Conservation (phyloP, 495 filamentous ascomycete genomes). For the Aspergillus nanangensis region DNA sequence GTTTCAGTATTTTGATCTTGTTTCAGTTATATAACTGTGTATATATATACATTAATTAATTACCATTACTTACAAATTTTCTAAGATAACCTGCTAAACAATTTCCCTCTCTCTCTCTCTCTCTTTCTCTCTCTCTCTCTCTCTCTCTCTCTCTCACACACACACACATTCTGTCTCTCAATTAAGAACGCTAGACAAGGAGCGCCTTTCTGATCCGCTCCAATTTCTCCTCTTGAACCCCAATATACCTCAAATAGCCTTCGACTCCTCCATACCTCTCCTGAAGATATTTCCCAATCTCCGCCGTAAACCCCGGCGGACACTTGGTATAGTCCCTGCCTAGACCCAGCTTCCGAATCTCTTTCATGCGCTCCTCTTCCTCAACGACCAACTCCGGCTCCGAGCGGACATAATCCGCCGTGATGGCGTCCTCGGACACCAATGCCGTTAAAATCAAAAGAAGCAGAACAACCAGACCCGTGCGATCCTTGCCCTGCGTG, state of each 20-base stretch:
- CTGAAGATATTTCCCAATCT: constrained; percentile 46
- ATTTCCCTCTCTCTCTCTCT: too few species aligned
- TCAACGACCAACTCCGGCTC: constrained; percentile 58
- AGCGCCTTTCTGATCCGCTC: constrained; percentile 29
- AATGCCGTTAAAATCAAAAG: constrained; percentile 52
- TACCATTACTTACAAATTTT: neutral
- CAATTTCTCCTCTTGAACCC: constrained; percentile 42
- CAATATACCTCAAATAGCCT: constrained; percentile 56
- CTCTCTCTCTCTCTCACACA: too few species aligned
- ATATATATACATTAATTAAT: neutral
- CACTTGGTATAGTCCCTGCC: constrained; percentile 63
- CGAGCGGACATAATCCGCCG: constrained; percentile 63
- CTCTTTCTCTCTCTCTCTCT: too few species aligned
- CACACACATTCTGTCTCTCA: too few species aligned
- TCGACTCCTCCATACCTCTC: constrained; percentile 55
- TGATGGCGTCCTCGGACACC: constrained; percentile 52
- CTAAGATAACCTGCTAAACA: too few species aligned
- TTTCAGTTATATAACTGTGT: neutral
- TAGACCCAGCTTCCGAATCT: constrained; percentile 66
- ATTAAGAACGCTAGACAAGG: constrained; percentile 9
- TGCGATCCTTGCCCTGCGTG: constrained; percentile 86
- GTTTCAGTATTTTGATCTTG: too few species aligned
- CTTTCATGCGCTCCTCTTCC: constrained; percentile 55
- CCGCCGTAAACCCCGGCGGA: constrained; percentile 49
- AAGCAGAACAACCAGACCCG: constrained; percentile 67